Evolutionary conservation across 192 early-diverging fungal species (phyloP), one percentile per base, ranked within the genome.

Genomic region (Oehlia diaphana): DNA sequence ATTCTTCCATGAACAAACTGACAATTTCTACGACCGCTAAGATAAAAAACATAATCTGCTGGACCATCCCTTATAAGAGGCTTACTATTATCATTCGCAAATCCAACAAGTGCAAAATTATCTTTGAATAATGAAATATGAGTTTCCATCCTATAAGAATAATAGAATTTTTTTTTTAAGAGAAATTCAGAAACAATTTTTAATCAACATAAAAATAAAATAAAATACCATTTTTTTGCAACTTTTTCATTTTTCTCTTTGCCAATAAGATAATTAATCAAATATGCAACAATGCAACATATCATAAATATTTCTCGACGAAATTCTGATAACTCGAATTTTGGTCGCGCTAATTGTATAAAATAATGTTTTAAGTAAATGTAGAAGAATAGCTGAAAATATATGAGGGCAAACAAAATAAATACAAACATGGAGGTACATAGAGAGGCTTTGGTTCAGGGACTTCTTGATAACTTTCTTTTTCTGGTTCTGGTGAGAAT

Each of bases 201-300:
- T 31, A 68, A 68, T 3, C 4, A 14, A 35, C 6, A 39, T 42
- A 21, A 37, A 42, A n/a, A n/a, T 19, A 58, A 0, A 42, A 28
- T 12, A 12, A 4, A 21, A 39, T 70, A 44, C 68, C 68, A 70
- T 70, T 39, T 70, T n/a, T 21, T 44, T 70, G 68, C 68, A 70
- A 70, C 44, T 2, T 16, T n/a, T n/a, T 70, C 68, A 70, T 70
- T 70, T 10, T 10, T 39, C 19, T 9, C 28, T 70, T 70, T 70
- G 21, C 68, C 68, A 70, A 70, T 70, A 7, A 70, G n/a, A 70
- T 70, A 70, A 70, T 39, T 37, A 44, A 70, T 44, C 33, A 70
- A 13, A 39, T 70, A 70, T 70, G 23, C 1, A 42, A 70, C 8
- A 9, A 70, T 44, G 4, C 33, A n/a, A 21, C 2, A 6, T 21